Conservation (phyloP, 1,139 yeast genomes). For the Arxiozyma slooffiae region DNA sequence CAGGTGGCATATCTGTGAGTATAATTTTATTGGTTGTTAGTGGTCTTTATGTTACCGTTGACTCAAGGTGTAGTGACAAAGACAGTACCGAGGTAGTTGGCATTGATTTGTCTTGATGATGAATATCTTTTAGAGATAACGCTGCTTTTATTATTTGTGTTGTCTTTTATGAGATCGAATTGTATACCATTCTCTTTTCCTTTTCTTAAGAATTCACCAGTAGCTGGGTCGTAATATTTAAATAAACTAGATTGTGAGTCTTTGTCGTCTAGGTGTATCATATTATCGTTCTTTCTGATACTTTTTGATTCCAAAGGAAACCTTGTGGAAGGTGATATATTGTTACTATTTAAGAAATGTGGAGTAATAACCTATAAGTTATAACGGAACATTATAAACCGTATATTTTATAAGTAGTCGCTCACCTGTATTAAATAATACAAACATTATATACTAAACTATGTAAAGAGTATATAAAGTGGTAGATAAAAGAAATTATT, state of each 20-base stretch:
- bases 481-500: no score
- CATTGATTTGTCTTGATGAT: background rate
- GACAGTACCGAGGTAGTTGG: background rate
- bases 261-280: background rate
- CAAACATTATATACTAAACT: no score
- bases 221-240: constrained; percentile 27
- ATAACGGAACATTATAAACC: no score
- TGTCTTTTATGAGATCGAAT: background rate
- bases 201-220: constrained; percentile 24
- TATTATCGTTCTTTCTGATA: background rate
- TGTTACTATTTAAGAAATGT: no score
- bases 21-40: constrained; percentile 3
- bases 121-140: background rate
- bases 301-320: background rate
- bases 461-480: no score
- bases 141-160: background rate
- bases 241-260: constrained; percentile 12
- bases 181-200: background rate
- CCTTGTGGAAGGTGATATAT: background rate
- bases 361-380: no score
- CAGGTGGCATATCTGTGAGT: constrained; percentile 5
- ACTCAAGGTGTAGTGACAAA: background rate
- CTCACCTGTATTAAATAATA: no score
- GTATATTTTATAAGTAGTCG: no score
- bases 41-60: background rate